phyloP scores from a whole-genome alignment of 2,329 filamentous ascomycete genomes.

The Sclerotinia trifoliorum region DNA sequence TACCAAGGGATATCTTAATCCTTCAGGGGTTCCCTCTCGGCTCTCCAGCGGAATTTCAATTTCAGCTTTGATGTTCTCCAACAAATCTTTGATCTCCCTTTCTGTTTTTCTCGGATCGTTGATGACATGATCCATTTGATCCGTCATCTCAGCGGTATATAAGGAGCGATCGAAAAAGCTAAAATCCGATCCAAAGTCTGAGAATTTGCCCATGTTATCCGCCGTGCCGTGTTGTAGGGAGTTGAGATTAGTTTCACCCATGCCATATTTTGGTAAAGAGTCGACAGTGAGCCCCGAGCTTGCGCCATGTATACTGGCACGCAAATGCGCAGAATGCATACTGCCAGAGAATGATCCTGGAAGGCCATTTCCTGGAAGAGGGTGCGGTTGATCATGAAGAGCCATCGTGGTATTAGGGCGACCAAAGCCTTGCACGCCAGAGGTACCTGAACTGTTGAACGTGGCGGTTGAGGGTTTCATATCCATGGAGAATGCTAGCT shows the following conservation, averaged over 20 bases:
- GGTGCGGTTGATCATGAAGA: not conserved
- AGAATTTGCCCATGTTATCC: slow-evolving; percentile 30
- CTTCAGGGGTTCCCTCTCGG: slow-evolving; percentile 66
- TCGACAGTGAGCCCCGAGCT: slow-evolving; percentile 15
- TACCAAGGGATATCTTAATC: slow-evolving; percentile 61
- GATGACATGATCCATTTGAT: slow-evolving; percentile 33
- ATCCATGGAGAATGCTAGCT: not conserved
- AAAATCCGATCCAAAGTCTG: slow-evolving; percentile 35
- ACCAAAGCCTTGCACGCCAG: slow-evolving; percentile 11
- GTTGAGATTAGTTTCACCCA: not conserved
- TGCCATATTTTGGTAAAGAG: slow-evolving; percentile 1
- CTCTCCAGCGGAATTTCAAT: slow-evolving; percentile 60
- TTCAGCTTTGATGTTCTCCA: slow-evolving; percentile 73
- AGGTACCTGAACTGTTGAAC: not conserved
- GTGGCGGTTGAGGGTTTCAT: not conserved
- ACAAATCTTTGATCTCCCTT: slow-evolving; percentile 67
- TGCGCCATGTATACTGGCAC: not conserved
- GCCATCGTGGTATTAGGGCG: slow-evolving; percentile 12
- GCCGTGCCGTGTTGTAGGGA: not conserved
- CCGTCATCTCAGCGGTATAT: slow-evolving; percentile 38
- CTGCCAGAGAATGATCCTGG: slow-evolving; percentile 6
- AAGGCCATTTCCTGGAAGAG: not conserved
- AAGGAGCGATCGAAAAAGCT: slow-evolving; percentile 32
- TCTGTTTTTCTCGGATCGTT: slow-evolving; percentile 52
- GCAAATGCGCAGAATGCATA: not conserved